These are phyloP conservation scores for Xylariaceae sp. DNA, from an alignment of 2,329 filamentous ascomycete genomes.

Conservation along the genomic window DNA sequence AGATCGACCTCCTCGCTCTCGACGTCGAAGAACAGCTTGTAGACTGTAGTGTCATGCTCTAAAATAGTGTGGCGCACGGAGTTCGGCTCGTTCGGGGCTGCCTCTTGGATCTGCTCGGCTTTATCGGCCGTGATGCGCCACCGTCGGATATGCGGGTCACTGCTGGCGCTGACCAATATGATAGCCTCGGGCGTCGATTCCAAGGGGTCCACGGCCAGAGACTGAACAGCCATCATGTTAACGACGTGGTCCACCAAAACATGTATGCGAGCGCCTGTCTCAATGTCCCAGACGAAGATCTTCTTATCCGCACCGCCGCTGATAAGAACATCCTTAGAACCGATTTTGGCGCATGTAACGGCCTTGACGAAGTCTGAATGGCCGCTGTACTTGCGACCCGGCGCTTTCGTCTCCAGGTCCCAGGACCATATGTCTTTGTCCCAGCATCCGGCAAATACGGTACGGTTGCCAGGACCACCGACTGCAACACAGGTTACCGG, in stretches of 20 bases:
- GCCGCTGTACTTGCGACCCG: slow-evolving; percentile 60
- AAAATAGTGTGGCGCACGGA: slow-evolving; percentile 52
- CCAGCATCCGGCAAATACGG: slow-evolving; percentile 85
- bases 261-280: slow-evolving; percentile 63
- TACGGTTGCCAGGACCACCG: slow-evolving; percentile 50
- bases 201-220: slow-evolving; percentile 68
- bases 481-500: slow-evolving; percentile 75
- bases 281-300: slow-evolving; percentile 77
- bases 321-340: slow-evolving; percentile 59
- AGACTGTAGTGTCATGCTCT: slow-evolving; percentile 87
- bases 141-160: slow-evolving; percentile 70
- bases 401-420: slow-evolving; percentile 54
- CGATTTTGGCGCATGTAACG: slow-evolving; percentile 57
- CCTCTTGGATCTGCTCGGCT: slow-evolving; percentile 51
- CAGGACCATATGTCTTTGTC: slow-evolving; percentile 90
- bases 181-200: slow-evolving; percentile 46
- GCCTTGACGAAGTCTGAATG: slow-evolving; percentile 92
- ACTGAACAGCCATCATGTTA: slow-evolving; percentile 71
- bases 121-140: slow-evolving; percentile 59
- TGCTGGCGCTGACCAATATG: slow-evolving; percentile 72
- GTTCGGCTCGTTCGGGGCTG: slow-evolving; percentile 37
- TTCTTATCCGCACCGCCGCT: slow-evolving; percentile 74
- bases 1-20: slow-evolving; percentile 62
- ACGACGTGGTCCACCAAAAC: slow-evolving; percentile 68
- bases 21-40: slow-evolving; percentile 68